These are phyloP conservation scores for Aureobasidium sp. DNA, from an alignment of 2,329 filamentous ascomycete species.

Conservation along the genomic window DNA sequence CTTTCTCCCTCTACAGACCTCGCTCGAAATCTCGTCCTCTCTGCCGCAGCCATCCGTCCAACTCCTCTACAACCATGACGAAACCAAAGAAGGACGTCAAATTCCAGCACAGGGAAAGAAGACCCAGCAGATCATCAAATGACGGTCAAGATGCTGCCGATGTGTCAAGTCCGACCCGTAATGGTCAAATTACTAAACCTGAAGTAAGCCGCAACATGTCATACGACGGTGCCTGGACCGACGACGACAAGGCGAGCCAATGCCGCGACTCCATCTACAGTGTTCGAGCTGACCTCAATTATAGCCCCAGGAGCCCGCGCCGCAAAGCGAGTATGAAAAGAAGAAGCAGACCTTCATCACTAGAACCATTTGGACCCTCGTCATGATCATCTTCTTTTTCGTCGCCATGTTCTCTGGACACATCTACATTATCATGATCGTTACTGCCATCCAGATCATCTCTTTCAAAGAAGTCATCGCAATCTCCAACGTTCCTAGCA, in stretches of 20 bases:
- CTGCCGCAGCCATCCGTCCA: not conserved
- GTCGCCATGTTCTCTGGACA: conserved; percentile 88
- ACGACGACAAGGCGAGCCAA: conserved; percentile 19
- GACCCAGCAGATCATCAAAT: conserved; percentile 59
- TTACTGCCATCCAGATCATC: conserved; percentile 89
- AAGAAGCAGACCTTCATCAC: conserved; percentile 98
- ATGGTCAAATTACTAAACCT: conserved; percentile 26
- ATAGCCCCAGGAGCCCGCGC: conserved; percentile 23
- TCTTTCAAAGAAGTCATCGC: conserved; percentile 99
- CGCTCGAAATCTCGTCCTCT: not conserved
- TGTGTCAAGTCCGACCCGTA: conserved; percentile 45
- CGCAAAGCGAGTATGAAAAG: conserved; percentile 79
- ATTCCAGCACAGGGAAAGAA: conserved; percentile 52
- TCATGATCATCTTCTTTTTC: conserved; percentile 96
- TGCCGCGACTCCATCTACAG: not conserved
- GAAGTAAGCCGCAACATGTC: conserved; percentile 18
- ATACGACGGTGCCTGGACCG: conserved; percentile 19
- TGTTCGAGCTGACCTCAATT: not conserved
- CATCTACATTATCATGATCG: conserved; percentile 90
- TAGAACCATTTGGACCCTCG: conserved; percentile 92
- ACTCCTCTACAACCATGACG: conserved; percentile 35
- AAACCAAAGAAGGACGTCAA: conserved; percentile 54
- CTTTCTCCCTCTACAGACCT: not conserved
- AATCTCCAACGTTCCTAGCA: conserved; percentile 89
- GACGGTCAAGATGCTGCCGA: conserved; percentile 47